Evolutionary conservation across 371 early-diverging fungal genomes (phyloP).

Genomic region (Coemansia sp.): DNA sequence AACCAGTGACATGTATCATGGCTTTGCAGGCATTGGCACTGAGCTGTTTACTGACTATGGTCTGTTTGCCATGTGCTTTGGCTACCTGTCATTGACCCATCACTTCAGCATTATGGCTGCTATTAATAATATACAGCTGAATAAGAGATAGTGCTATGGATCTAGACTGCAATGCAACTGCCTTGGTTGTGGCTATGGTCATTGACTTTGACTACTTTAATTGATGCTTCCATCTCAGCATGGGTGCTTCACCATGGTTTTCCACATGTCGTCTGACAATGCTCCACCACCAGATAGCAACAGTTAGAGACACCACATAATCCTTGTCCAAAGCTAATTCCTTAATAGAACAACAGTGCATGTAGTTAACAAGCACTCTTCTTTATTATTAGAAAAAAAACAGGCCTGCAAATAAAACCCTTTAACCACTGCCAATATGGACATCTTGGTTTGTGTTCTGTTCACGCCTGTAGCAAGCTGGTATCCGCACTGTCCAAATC

Average conservation of each 20-base stretch:
- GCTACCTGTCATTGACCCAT: constrained; percentile 50
- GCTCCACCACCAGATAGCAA: neutral
- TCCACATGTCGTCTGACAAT: constrained; percentile 1
- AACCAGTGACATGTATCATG: constrained; percentile 70
- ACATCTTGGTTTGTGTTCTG: too few species aligned
- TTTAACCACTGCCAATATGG: too few species aligned
- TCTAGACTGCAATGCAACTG: constrained; percentile 81
- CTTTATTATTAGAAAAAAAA: too few species aligned
- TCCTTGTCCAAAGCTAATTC: too few species aligned
- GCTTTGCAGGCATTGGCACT: constrained; percentile 84
- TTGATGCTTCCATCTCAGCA: constrained; percentile 61
- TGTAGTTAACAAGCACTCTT: too few species aligned
- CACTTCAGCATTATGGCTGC: constrained; percentile 27
- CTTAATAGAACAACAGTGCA: too few species aligned
- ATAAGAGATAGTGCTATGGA: constrained; percentile 38
- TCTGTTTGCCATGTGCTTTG: constrained; percentile 78
- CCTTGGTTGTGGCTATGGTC: constrained; percentile 80
- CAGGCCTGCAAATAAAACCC: too few species aligned
- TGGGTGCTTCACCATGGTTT: constrained; percentile 7
- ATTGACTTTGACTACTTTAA: constrained; percentile 92
- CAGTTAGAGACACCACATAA: too few species aligned
- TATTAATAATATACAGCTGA: too few species aligned
- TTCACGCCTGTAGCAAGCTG: too few species aligned
- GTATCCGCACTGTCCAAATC: too few species aligned
- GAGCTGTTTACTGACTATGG: constrained; percentile 91